phyloP scores from a whole-genome alignment of 345 rosid genomes.

The Salix arbutifolia region DNA sequence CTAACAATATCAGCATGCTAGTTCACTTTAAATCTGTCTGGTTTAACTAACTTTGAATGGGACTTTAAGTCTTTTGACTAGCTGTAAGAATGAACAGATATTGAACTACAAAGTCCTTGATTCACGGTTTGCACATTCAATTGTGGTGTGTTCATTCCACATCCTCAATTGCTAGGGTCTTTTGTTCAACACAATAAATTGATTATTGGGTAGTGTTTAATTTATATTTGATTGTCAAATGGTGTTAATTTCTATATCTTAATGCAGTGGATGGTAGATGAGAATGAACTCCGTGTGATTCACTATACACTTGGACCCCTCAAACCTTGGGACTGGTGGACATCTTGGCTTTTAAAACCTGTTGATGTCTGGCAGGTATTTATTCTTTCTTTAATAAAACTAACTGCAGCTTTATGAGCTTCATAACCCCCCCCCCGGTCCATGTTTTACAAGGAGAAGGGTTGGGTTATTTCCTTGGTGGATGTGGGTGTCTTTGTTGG shows the following conservation, averaged over 20 bases:
- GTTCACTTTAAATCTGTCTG: not conserved
- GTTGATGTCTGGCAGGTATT: constrained; percentile 96
- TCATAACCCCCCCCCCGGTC: not conserved
- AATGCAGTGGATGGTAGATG: constrained; percentile 97
- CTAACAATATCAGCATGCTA: not conserved
- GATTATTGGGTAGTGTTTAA: not conserved
- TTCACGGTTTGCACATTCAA: no score
- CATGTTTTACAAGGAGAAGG: no score
- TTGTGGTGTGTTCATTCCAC: no score
- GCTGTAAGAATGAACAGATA: not conserved
- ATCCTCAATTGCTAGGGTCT: not conserved
- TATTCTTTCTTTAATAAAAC: not conserved
- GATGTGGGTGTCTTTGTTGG: no score
- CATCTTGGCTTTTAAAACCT: constrained; percentile 91
- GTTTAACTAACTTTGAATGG: not conserved
- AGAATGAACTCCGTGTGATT: constrained; percentile 76
- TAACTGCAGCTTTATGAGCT: not conserved
- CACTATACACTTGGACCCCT: constrained; percentile 95
- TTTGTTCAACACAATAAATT: not conserved
- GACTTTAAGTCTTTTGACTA: not conserved
- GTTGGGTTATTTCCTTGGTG: no score
- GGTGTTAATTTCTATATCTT: constrained; percentile 17
- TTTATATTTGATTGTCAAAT: not conserved
- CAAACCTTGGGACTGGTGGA: constrained; percentile 99
- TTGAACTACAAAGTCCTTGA: not conserved